Conservation (phyloP, 768 basidiomycete species). For the Lactarius pseudohatsudake region DNA sequence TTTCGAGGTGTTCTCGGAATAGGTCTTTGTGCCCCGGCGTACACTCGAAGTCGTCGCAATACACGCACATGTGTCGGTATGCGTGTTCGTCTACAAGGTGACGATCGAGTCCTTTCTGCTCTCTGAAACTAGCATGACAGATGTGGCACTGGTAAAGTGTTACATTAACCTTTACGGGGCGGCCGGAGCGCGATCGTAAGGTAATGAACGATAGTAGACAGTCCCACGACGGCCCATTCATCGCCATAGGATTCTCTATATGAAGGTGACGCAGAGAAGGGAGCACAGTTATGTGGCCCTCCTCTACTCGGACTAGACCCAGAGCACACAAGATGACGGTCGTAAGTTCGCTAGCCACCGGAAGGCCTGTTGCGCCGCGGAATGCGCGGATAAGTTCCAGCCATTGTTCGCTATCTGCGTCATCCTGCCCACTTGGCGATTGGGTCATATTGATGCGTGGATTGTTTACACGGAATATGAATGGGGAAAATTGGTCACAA, state of each 20-base stretch:
- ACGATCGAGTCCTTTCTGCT: background rate
- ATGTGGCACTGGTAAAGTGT: background rate
- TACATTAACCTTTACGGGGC: background rate
- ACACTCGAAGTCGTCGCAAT: background rate
- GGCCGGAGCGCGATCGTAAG: background rate
- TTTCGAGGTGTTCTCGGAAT: background rate
- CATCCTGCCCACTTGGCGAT: background rate
- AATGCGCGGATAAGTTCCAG: background rate
- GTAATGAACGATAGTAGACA: background rate
- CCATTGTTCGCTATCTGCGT: background rate
- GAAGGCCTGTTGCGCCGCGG: background rate
- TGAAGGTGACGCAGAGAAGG: background rate
- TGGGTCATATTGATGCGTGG: background rate
- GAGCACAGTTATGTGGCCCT: background rate
- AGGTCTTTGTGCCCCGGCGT: background rate
- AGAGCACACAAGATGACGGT: background rate
- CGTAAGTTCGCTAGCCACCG: background rate
- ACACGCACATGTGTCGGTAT: background rate
- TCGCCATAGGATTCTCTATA: background rate
- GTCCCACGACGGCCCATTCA: background rate
- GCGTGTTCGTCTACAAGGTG: background rate
- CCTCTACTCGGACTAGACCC: background rate
- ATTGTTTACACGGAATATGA: background rate
- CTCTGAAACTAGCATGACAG: background rate
- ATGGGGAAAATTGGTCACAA: background rate